Evolutionary conservation across 495 filamentous ascomycete genomes (phyloP).

Genomic region (Lophiostoma macrostomum): DNA sequence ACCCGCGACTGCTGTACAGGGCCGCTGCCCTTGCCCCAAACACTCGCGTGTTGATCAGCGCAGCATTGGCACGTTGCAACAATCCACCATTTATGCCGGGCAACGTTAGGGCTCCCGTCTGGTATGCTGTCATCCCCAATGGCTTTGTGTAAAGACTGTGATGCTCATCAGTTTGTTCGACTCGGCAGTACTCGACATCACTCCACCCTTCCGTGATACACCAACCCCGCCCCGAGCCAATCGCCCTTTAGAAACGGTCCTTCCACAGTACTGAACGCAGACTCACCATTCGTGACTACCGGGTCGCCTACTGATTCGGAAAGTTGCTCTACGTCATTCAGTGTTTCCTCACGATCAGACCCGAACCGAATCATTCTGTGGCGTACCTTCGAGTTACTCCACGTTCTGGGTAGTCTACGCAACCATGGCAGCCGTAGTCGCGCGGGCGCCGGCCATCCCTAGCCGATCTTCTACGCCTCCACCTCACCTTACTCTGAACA

Average conservation of each 20-base stretch:
- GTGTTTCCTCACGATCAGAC: no score
- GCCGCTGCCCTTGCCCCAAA: slow-evolving; percentile 3
- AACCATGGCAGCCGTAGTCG: slow-evolving; percentile 39
- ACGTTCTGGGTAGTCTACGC: not conserved
- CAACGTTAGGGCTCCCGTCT: no score
- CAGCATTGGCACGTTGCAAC: no score
- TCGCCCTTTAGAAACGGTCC: not conserved
- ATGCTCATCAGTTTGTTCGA: slow-evolving; percentile 6
- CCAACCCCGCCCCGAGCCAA: slow-evolving; percentile 13
- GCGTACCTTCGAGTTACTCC: slow-evolving; percentile 5
- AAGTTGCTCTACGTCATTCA: no score
- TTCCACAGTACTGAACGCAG: not conserved
- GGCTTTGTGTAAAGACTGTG: not conserved
- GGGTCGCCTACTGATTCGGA: not conserved
- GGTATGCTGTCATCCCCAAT: slow-evolving; percentile 6
- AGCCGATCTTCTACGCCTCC: slow-evolving; percentile 37
- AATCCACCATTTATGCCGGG: no score
- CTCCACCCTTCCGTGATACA: slow-evolving; percentile 12
- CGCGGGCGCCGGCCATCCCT: slow-evolving; percentile 34
- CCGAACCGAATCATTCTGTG: not conserved
- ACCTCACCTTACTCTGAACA: slow-evolving; percentile 47
- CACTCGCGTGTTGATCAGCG: slow-evolving; percentile 27
- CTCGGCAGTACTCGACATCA: slow-evolving; percentile 5
- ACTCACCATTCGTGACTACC: no score
- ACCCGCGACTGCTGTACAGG: slow-evolving; percentile 9